phyloP scores from a whole-genome alignment of 169 alveolate genomes.

The Blepharisma undulans region DNA sequence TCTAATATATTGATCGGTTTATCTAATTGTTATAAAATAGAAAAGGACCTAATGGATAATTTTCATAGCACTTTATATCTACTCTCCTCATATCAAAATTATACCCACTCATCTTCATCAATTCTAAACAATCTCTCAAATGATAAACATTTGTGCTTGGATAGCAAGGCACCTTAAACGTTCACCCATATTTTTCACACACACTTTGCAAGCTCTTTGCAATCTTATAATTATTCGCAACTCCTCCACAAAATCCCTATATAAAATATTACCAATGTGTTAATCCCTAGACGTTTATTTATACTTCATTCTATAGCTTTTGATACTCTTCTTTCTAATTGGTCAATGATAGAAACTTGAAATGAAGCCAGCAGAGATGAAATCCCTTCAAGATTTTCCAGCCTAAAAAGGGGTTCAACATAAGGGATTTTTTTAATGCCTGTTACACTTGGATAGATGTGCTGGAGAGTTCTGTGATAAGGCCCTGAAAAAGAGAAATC shows the following conservation, averaged over 20 bases:
- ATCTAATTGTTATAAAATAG: neutral
- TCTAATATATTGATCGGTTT: no score
- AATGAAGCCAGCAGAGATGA: neutral
- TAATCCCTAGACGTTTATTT: neutral
- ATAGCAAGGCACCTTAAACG: neutral
- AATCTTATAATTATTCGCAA: neutral
- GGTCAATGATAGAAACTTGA: neutral
- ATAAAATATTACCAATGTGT: neutral
- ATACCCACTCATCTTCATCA: neutral
- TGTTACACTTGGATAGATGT: neutral
- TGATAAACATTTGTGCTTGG: neutral
- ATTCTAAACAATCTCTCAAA: neutral
- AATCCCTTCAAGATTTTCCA: neutral
- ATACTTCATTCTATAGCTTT: neutral
- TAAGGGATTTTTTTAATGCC: neutral
- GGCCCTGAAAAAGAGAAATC: neutral
- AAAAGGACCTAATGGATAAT: neutral
- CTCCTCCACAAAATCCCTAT: slow-evolving; percentile 15
- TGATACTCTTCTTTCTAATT: neutral
- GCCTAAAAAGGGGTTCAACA: neutral
- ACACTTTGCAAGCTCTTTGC: neutral
- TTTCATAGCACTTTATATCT: neutral
- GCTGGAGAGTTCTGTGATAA: neutral
- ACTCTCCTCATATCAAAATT: neutral
- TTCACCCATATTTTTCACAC: neutral